A percentile compares a stretch with the other conserved stretches of the same genome.
Conservation (phyloP, 441 rosid genomes). For the Adansonia rubrostipa region DNA sequence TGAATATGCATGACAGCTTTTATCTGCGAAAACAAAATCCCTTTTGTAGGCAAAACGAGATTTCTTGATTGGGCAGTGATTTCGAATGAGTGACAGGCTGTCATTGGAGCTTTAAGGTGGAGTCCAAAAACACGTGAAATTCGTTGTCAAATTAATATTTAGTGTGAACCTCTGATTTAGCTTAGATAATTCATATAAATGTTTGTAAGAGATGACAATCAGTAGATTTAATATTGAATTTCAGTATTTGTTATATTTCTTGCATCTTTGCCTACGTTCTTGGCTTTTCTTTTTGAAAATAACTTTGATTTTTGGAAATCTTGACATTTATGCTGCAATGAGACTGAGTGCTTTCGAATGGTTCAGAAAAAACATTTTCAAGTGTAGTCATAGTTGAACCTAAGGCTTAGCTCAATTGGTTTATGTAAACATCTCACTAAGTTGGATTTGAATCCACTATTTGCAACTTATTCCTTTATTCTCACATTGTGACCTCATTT, state of each 20-base stretch:
- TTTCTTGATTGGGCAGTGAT: conserved; percentile 26
- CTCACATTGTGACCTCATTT: too few relatives aligned
- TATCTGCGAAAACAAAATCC: neutral
- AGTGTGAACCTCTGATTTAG: too few relatives aligned
- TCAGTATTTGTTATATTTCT: neutral
- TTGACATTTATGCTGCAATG: neutral
- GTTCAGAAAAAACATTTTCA: neutral
- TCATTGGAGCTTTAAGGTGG: conserved; percentile 23
- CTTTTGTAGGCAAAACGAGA: neutral
- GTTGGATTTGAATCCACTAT: too few relatives aligned
- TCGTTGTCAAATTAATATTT: conserved; percentile 24
- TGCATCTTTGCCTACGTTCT: neutral
- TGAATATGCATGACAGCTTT: neutral
- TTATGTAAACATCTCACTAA: too few relatives aligned
- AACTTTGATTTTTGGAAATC: neutral
- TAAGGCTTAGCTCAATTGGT: too few relatives aligned
- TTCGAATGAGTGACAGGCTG: conserved; percentile 22
- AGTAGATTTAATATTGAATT: too few relatives aligned
- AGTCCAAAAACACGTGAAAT: conserved; percentile 14
- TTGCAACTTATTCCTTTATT: too few relatives aligned
- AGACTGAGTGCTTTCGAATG: neutral
- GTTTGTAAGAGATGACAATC: neutral
- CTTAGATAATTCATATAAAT: too few relatives aligned
- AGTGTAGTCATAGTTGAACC: too few relatives aligned
- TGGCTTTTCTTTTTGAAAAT: neutral